Evolutionary conservation across 2,329 filamentous ascomycete species (phyloP), one percentile per base, ranked within the genome.

Genomic region (Orbilia brochopaga): DNA sequence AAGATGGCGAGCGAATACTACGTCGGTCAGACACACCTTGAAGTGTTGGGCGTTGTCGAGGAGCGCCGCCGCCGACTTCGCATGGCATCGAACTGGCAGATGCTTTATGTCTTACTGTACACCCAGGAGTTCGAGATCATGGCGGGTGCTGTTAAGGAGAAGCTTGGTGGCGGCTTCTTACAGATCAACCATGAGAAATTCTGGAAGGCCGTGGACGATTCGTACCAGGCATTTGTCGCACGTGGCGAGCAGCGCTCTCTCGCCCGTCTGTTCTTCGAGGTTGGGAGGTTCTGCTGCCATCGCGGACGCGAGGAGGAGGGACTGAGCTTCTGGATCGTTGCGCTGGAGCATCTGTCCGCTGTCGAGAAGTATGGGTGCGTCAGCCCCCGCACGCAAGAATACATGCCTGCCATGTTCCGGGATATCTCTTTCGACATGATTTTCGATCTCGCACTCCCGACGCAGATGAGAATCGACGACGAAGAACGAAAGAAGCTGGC

Each of bases 351-450:
- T 40, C n/a, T 63, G 1, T 32, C 24, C 10, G 65, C 63, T 30
- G 19, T 32, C 10, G 35, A 54, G 11, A 17, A 40, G 21, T 70
- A 54, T 21, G 65, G 65, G 0, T 19, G 37, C 13, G 8, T 40
- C 10, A 37, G 21, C 15, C 2, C 35, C 3, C 59, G 53, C 19
- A 15, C 46, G 27, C 35, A 40, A 6, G 30, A 58, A n/a, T 52
- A 59, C 15, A 13, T 70, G 3, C 65, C 65, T 6, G 30, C 19
- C 4, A 58, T 63, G 11, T 59, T 70, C 58, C 46, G 40, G 46
- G 13, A 19, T 0, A 19, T 56, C 3, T 40, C 32, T 19, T 57
- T 35, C 11, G 19, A 37, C 1, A 13, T 1, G 2, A 6, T 62
- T 1, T 21, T 61, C 24, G 48, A 52, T 6, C 35, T 37, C 1